Percentiles rank a stretch among this genome's conserved stretches.
phyloP scores from a whole-genome alignment of 2,329 filamentous ascomycete genomes.

The Aspergillus floridensis region DNA sequence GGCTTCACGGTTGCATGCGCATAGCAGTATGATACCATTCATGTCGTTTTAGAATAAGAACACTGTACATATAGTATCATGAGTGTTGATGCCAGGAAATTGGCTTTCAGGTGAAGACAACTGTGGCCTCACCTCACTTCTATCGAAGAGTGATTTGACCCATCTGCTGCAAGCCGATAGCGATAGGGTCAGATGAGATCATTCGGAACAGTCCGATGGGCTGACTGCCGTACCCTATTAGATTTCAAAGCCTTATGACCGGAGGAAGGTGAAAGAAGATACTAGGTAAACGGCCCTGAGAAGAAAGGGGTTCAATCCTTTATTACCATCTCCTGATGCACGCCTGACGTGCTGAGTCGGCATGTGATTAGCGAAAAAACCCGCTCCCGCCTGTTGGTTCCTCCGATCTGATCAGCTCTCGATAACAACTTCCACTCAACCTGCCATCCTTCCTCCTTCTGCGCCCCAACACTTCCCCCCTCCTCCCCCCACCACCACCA shows the following conservation, averaged over 20 bases:
- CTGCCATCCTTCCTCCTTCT: constrained; percentile 1
- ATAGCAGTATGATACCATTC: not conserved
- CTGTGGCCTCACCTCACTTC: not conserved
- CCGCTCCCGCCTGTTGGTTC: constrained; percentile 12
- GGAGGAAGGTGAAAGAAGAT: not conserved
- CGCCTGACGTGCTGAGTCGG: constrained; percentile 6
- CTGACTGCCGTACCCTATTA: not conserved
- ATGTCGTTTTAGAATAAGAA: not conserved
- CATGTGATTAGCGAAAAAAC: constrained; percentile 23
- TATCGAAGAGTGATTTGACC: not conserved
- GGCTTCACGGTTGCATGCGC: not conserved
- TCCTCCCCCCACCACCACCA: not conserved
- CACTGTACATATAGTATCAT: not conserved
- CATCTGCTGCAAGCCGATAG: too few relatives aligned
- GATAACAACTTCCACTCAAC: constrained; percentile 10
- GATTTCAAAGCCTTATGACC: too few relatives aligned
- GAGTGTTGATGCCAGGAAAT: not conserved
- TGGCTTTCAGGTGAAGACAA: not conserved
- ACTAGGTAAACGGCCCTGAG: not conserved
- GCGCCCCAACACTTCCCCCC: not conserved
- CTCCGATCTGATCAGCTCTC: constrained; percentile 5
- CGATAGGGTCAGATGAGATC: not conserved
- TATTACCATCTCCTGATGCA: constrained; percentile 1
- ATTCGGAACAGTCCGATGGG: not conserved
- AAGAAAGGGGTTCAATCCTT: not conserved